Base-by-base conservation (phyloP, 179 eudicot species). In the Pouteria campechiana region DNA sequence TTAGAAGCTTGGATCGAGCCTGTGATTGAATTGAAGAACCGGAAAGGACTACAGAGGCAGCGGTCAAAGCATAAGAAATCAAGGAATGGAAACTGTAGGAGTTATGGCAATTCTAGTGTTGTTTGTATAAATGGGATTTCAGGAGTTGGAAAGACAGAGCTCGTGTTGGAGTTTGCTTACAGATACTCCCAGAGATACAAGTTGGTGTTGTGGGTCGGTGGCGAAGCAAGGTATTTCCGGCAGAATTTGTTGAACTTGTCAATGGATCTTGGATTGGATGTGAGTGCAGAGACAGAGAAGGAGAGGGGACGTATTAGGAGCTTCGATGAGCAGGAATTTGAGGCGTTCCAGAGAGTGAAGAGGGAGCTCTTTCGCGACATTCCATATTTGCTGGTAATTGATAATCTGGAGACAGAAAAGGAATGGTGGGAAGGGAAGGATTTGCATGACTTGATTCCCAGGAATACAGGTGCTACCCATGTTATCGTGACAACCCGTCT, bases 401-500 rank as follows among this genome's bases (percentile, higher is more conserved):
- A 86, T 42, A 73, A 86, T 57, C 76, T 86, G 7, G 93, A 85
- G 50, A 71, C 71, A 0, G 95, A 85, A 62, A 73, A 72, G 31
- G 88, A 78, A 44, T 85, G 93, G 93, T 86, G 93, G 96, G 96
- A 86, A 51, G 96, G 89, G 18, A 86, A 82, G 55, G 89, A 78
- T 49, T 52, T 86, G 19, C 82, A 76, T 41, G 89, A 86, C 50
- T 53, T 82, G 34, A 78, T 86, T 25, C 96, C 96, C 8, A 70
- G 88, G 50, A 78, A 74, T 68, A 79, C 89, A 0, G 96, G 93
- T 17, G 96, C 85, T 9, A 66, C 80, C 27, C 93, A 86, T 35
- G 89, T 86, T 32, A 79, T 86, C 19, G 61, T 86, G 40, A 86
- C 96, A 0, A 78, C 93, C 2, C 67, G 85, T 54, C 73, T 86